phyloP scores from a whole-genome alignment of 2,329 filamentous ascomycete species.

The Hawksworthiomyces lignivorus region DNA sequence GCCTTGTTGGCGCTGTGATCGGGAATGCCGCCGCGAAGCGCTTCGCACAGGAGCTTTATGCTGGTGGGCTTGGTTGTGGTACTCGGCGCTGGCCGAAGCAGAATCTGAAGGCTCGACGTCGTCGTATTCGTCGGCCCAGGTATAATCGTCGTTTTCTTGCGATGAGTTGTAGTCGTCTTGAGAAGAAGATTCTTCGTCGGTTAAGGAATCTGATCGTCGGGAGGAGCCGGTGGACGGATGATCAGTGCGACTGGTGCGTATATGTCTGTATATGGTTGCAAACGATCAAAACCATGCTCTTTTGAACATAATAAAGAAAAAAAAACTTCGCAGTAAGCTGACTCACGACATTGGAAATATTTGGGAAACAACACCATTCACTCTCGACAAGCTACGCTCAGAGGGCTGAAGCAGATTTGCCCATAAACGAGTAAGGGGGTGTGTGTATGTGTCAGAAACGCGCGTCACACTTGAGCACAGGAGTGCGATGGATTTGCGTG shows the following conservation, averaged over 20 bases:
- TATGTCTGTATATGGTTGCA: conserved; percentile 1
- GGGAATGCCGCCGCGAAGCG: conserved; percentile 30
- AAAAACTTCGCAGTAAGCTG: too few relatives aligned
- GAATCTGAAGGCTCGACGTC: conserved; percentile 53
- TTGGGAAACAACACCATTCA: conserved; percentile 30
- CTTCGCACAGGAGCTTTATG: conserved; percentile 31
- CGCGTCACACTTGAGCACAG: too few relatives aligned
- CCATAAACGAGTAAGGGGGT: too few relatives aligned
- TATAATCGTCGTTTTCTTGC: conserved; percentile 24
- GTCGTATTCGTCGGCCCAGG: conserved; percentile 31
- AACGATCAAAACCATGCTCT: background rate
- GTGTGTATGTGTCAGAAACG: too few relatives aligned
- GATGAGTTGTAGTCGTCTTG: conserved; percentile 25
- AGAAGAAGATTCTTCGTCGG: conserved; percentile 34
- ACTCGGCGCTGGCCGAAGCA: conserved; percentile 39
- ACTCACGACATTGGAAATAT: conserved; percentile 31
- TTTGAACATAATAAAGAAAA: too few relatives aligned
- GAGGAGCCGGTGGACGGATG: conserved; percentile 22
- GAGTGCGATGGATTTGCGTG: too few relatives aligned
- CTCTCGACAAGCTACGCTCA: conserved; percentile 37
- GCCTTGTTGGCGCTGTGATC: conserved; percentile 26
- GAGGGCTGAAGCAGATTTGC: conserved; percentile 39
- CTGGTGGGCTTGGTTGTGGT: conserved; percentile 22
- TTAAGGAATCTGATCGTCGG: conserved; percentile 15
- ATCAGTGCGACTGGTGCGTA: conserved; percentile 8